Evolutionary conservation across 495 filamentous ascomycete species (phyloP).

Genomic region (Hypomontagnella monticulosa): DNA sequence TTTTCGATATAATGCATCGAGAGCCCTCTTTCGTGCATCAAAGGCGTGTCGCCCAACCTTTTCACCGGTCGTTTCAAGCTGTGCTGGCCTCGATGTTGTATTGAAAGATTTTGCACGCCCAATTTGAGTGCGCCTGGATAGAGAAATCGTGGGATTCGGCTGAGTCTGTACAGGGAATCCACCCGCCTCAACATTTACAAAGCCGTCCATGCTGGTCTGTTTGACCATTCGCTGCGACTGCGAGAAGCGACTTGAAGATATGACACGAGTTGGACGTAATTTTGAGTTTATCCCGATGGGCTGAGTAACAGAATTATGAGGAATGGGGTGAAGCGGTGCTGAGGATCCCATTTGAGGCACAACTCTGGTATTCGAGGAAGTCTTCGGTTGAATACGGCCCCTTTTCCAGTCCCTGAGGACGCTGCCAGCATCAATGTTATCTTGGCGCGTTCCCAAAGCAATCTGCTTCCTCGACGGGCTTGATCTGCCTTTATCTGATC

Average conservation of each 20-base stretch:
- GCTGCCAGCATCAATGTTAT: conserved; percentile 78
- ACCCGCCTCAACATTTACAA: conserved; percentile 38
- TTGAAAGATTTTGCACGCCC: conserved; percentile 20
- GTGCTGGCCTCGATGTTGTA: conserved; percentile 51
- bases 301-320: conserved; percentile 41
- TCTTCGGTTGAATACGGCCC: conserved; percentile 68
- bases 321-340: conserved; percentile 46
- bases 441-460: conserved; percentile 71
- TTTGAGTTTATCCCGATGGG: conserved; percentile 25
- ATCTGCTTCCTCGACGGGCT: conserved; percentile 81
- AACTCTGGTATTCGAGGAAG: conserved; percentile 16
- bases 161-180: conserved; percentile 9
- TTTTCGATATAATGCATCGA: conserved; percentile 60
- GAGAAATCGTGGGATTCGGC: conserved; percentile 12
- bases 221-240: conserved; percentile 41
- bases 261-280: conserved; percentile 12
- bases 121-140: conserved; percentile 17
- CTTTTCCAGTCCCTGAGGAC: conserved; percentile 78
- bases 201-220: conserved; percentile 49
- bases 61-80: conserved; percentile 56
- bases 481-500: conserved; percentile 71
- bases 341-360: conserved; percentile 25
- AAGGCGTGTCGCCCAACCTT: conserved; percentile 41
- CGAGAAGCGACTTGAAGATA: conserved; percentile 26
- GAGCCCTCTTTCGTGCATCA: conserved; percentile 54